These are phyloP conservation scores for Serendipita sp. DNA, from an alignment of 768 basidiomycete species.

Conservation along the genomic window DNA sequence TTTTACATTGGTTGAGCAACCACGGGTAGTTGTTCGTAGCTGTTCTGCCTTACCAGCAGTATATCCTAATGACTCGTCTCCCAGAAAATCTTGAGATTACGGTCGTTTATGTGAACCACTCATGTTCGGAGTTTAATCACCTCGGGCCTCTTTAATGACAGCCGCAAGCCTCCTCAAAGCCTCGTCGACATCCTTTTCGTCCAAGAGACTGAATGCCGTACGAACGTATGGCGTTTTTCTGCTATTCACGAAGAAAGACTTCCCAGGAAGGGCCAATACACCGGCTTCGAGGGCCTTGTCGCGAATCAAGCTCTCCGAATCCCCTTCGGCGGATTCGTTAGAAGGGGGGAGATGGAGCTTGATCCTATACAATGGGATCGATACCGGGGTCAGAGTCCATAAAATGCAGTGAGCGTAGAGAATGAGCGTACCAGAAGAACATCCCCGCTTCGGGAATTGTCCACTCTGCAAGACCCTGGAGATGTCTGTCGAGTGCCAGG, in stretches of 20 bases:
- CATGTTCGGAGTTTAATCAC: neutral
- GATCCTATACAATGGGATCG: constrained; percentile 32
- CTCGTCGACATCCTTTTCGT: constrained; percentile 53
- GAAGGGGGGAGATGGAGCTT: constrained; percentile 35
- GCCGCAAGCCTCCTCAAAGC: constrained; percentile 45
- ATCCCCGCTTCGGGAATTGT: constrained; percentile 58
- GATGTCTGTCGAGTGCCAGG: constrained; percentile 51
- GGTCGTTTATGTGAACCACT: neutral
- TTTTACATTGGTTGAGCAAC: neutral
- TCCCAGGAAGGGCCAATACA: constrained; percentile 81
- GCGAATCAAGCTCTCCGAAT: constrained; percentile 57
- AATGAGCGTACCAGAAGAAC: constrained; percentile 63
- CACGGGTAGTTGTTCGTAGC: constrained; percentile 15
- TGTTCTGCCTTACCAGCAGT: neutral
- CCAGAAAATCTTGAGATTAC: too few relatives aligned
- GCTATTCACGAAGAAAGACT: constrained; percentile 60
- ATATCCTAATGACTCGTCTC: too few relatives aligned
- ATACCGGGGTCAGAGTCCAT: neutral
- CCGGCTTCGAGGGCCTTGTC: constrained; percentile 63
- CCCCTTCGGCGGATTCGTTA: constrained; percentile 27
- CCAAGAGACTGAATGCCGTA: constrained; percentile 60
- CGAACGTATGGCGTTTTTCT: constrained; percentile 59
- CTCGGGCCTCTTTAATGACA: constrained; percentile 18
- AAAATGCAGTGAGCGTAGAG: constrained; percentile 6
- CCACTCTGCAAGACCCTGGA: constrained; percentile 67